Percentiles rank a stretch among this genome's conserved stretches.
phyloP scores from a whole-genome alignment of 1,284 basidiomycete species.

The Somion occarium region DNA sequence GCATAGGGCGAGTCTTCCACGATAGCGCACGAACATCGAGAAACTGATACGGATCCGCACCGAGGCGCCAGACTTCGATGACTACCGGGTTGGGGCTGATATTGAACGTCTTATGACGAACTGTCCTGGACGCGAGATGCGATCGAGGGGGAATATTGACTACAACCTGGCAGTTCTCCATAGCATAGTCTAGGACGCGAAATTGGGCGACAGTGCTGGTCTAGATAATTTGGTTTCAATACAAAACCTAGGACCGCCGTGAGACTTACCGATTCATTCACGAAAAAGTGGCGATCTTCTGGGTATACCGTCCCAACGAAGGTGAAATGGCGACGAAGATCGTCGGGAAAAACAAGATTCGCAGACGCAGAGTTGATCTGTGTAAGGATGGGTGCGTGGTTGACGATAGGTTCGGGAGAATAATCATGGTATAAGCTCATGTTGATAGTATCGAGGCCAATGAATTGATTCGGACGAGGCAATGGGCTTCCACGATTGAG shows the following conservation, averaged over 20 bases:
- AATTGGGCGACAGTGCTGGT: background rate
- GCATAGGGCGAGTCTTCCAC: background rate
- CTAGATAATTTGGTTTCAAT: background rate
- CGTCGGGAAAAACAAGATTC: background rate
- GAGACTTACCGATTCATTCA: background rate
- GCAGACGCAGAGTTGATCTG: background rate
- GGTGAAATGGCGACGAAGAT: background rate
- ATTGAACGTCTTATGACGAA: background rate
- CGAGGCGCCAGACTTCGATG: background rate
- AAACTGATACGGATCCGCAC: background rate
- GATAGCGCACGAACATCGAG: background rate
- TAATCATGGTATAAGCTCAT: background rate
- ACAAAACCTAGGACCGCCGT: background rate
- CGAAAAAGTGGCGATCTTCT: background rate
- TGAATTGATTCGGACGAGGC: background rate
- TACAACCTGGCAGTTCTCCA: background rate
- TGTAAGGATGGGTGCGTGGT: background rate
- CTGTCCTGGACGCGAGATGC: background rate
- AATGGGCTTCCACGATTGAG: background rate
- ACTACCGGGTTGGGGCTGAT: background rate
- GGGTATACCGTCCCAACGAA: background rate
- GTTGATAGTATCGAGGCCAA: background rate
- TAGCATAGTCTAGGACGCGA: background rate
- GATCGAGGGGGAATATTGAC: background rate
- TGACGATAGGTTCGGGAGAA: background rate